Evolutionary conservation across 1,284 basidiomycete species (phyloP).

Genomic region (Tilletia indica): DNA sequence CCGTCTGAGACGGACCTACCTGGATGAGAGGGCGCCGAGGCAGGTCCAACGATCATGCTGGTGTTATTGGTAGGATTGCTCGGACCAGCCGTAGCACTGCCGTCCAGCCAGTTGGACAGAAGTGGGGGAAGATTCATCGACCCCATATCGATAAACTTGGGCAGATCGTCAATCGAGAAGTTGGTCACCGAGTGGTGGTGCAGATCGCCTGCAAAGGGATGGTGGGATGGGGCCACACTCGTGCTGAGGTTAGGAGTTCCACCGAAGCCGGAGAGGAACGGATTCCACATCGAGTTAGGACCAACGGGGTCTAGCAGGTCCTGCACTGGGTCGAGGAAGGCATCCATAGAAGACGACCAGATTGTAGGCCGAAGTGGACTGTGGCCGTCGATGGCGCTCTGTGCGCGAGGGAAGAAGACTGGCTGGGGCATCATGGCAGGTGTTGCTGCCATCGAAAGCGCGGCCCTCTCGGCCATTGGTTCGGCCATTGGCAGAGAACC

Average conservation of each 20-base stretch:
- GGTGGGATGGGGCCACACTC: conserved; percentile 23
- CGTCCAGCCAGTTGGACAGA: conserved; percentile 15
- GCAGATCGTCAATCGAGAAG: conserved; percentile 15
- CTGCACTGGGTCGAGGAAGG: conserved; percentile 27
- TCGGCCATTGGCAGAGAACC: background rate
- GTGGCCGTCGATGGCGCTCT: conserved; percentile 10
- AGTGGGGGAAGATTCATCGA: conserved; percentile 13
- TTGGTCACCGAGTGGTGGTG: conserved; percentile 24
- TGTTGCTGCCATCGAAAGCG: background rate
- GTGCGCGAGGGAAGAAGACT: conserved; percentile 1
- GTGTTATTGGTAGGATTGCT: background rate
- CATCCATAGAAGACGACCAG: conserved; percentile 21
- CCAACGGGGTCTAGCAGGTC: conserved; percentile 25
- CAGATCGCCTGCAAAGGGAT: conserved; percentile 38
- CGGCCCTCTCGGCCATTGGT: background rate
- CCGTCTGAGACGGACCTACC: background rate
- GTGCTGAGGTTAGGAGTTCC: background rate
- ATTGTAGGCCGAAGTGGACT: conserved; percentile 9
- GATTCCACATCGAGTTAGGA: conserved; percentile 20
- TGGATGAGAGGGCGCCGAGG: conserved; percentile 5
- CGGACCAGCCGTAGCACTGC: conserved; percentile 2
- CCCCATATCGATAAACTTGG: conserved; percentile 17
- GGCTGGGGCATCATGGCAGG: background rate
- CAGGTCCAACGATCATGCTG: conserved; percentile 3
- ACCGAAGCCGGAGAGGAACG: conserved; percentile 1